Conservation (phyloP, 768 basidiomycete species). For the Symmetrospora coprosmae region DNA sequence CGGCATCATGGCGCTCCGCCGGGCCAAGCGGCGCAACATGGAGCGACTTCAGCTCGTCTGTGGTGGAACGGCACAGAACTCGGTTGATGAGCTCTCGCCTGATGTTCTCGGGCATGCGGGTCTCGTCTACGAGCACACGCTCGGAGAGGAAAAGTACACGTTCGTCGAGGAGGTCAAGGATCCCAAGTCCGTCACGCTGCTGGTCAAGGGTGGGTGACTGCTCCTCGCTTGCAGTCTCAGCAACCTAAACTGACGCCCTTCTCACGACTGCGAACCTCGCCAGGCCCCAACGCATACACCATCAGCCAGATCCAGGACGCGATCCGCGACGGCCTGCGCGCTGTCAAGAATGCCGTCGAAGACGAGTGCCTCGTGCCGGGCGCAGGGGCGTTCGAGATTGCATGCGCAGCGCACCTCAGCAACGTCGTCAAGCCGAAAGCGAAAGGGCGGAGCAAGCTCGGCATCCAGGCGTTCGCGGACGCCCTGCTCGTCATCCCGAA, state of each 20-base stretch:
- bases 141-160: slow-evolving; percentile 97
- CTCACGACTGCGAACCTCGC: background rate
- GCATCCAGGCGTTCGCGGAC: slow-evolving; percentile 92
- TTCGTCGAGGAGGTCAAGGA: slow-evolving; percentile 93
- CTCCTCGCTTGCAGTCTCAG: background rate
- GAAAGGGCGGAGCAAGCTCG: slow-evolving; percentile 91
- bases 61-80: slow-evolving; percentile 92
- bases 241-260: background rate
- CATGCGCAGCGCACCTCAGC: slow-evolving; percentile 70
- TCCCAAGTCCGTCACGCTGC: slow-evolving; percentile 84
- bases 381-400: slow-evolving; percentile 94
- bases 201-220: slow-evolving; percentile 59
- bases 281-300: slow-evolving; percentile 82
- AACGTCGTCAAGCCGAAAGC: slow-evolving; percentile 66
- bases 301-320: slow-evolving; percentile 94
- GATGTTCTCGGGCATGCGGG: slow-evolving; percentile 92
- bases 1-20: slow-evolving; percentile 80
- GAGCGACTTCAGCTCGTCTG: slow-evolving; percentile 86
- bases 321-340: slow-evolving; percentile 86
- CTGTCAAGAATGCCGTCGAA: slow-evolving; percentile 92
- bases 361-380: slow-evolving; percentile 79
- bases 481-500: slow-evolving; percentile 88
- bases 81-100: slow-evolving; percentile 86
- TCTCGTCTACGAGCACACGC: slow-evolving; percentile 93
- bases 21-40: slow-evolving; percentile 98